Evolutionary conservation across 1,284 basidiomycete genomes (phyloP).

Genomic region (Volvariella surrecta): DNA sequence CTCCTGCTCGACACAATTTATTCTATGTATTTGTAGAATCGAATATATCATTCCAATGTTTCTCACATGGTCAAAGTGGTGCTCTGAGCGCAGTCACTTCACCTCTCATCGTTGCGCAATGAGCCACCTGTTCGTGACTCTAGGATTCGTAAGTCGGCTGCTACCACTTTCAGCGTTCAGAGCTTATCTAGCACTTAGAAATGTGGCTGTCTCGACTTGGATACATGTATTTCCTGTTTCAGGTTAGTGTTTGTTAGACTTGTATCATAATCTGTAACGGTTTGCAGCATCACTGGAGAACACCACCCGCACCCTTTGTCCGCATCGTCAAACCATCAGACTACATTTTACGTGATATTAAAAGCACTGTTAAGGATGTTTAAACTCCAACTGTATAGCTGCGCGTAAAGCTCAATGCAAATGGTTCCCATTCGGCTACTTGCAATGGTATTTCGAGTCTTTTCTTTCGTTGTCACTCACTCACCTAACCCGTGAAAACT

Average conservation of each 20-base stretch:
- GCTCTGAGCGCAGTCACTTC: constrained; percentile 14
- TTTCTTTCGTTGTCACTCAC: too few relatives aligned
- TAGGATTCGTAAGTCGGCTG: constrained; percentile 52
- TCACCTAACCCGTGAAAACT: too few relatives aligned
- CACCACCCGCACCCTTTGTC: constrained; percentile 77
- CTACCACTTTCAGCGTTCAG: constrained; percentile 2
- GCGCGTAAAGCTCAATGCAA: constrained; percentile 9
- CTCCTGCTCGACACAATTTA: constrained; percentile 40
- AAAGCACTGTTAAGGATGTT: neutral
- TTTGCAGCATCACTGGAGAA: constrained; percentile 46
- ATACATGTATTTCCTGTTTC: constrained; percentile 69
- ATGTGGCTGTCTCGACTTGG: constrained; percentile 73
- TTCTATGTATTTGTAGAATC: constrained; percentile 68
- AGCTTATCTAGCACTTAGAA: constrained; percentile 34
- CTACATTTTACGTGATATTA: constrained; percentile 37
- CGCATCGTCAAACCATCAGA: constrained; percentile 51
- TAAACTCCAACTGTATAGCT: constrained; percentile 14
- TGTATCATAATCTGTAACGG: constrained; percentile 4
- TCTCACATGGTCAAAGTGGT: constrained; percentile 18
- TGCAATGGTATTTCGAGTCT: constrained; percentile 53
- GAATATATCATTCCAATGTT: constrained; percentile 23
- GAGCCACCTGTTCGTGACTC: constrained; percentile 72
- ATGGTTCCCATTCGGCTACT: constrained; percentile 38
- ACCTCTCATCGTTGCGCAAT: constrained; percentile 37
- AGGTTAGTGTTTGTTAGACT: constrained; percentile 27